phyloP scores from a whole-genome alignment of 495 filamentous ascomycete genomes.

The Daldinia grandis region DNA sequence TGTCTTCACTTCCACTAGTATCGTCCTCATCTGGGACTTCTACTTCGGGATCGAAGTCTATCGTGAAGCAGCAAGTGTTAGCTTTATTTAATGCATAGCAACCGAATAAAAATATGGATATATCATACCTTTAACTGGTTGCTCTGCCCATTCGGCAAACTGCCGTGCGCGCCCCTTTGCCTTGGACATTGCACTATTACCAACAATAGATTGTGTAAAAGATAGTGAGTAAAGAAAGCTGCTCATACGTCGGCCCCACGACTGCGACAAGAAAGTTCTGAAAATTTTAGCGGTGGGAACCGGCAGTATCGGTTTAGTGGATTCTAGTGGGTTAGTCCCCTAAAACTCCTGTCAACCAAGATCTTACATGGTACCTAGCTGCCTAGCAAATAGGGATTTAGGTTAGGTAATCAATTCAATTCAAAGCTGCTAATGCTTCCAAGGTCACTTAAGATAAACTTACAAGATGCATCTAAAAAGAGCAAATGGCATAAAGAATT shows the following conservation, averaged over 20 bases:
- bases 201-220: not conserved
- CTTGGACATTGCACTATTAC: slow-evolving; percentile 43
- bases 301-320: slow-evolving; percentile 49
- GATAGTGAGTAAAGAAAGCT: slow-evolving; percentile 2
- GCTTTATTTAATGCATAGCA: not conserved
- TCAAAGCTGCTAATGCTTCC: not conserved
- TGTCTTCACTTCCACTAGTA: slow-evolving; percentile 65
- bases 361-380: not conserved
- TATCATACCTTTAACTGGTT: slow-evolving; percentile 50
- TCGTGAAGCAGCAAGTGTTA: slow-evolving; percentile 15
- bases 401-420: slow-evolving; percentile 2
- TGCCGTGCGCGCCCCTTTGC: slow-evolving; percentile 47
- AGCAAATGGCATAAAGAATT: not conserved
- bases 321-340: slow-evolving; percentile 1
- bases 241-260: slow-evolving; percentile 22
- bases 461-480: not conserved
- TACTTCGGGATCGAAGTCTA: slow-evolving; percentile 92
- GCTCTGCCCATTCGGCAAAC: slow-evolving; percentile 54
- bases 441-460: not conserved
- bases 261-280: slow-evolving; percentile 28
- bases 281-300: slow-evolving; percentile 59
- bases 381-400: not conserved
- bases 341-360: not conserved
- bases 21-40: slow-evolving; percentile 60
- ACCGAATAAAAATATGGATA: not conserved